Base-by-base conservation (phyloP, 2,329 filamentous ascomycete genomes). In the Alternaria burnsii region DNA sequence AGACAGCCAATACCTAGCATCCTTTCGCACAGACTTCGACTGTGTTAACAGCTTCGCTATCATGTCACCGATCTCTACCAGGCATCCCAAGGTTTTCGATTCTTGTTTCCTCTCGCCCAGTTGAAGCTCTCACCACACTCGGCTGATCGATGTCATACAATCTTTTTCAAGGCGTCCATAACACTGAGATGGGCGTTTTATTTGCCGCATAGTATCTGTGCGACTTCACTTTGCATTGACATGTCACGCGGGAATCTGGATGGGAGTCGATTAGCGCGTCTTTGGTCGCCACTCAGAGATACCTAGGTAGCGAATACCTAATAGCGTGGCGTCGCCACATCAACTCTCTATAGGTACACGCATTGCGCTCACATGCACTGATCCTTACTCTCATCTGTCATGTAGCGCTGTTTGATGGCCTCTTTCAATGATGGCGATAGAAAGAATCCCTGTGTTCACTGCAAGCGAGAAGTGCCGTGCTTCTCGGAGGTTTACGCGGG, bases 161-260 rank as follows among this genome's bases (percentile, higher is more conserved):
- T 22, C 9, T 14, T 11, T 11, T 36, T n/a, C 7, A 22, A 26
- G 12, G 42, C 32, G 44, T 12, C 41, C 14, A 38, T 16, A 10
- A 26, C 24, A 36, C 20, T 20, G 20, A 14, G 26, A 16, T 24
- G 36, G 12, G 16, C 3, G 4, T 6, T 12, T 14, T 10, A 56
- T 56, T 46, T 56, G 46, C 46, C 46, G 46, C 51, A 51, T 42
- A 56, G 46, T 46, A 52, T 43, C n/a, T 52, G 20, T 56, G 34
- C 54, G 32, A 54, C 50, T 32, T 43, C 26, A 48, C 36, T 43
- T 41, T 40, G 24, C 50, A n/a, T 36, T 10, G 18, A 54, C 22
- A 20, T 26, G 46, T 56, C 44, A 28, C 36, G 28, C 26, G 20
- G 32, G 32, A 50, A 24, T 1, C 20, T 50, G 30, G 20, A n/a